Evolutionary conservation across 1,284 basidiomycete genomes (phyloP).

Genomic region (Ustilago curta): DNA sequence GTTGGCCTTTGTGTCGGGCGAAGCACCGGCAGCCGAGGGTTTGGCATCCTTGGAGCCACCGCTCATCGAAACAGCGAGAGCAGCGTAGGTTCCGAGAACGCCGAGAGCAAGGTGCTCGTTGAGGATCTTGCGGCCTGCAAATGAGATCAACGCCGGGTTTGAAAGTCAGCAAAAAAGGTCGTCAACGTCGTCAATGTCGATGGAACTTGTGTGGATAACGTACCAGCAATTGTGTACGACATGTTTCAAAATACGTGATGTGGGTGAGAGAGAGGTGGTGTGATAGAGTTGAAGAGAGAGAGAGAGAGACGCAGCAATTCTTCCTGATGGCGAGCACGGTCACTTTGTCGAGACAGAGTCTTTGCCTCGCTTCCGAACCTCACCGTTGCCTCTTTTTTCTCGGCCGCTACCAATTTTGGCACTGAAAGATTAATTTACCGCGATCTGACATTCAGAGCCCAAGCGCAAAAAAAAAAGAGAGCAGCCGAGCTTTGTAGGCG

Average conservation of each 20-base stretch:
- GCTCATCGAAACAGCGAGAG: conserved; percentile 39
- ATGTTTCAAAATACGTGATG: conserved; percentile 31
- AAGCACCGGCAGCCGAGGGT: conserved; percentile 21
- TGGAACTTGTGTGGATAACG: too few relatives aligned
- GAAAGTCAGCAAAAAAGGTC: conserved; percentile 7
- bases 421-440: too few relatives aligned
- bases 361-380: conserved; percentile 27
- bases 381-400: conserved; percentile 10
- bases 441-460: background rate
- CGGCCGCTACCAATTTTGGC: conserved; percentile 12
- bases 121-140: conserved; percentile 59
- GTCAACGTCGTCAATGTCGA: conserved; percentile 47
- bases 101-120: conserved; percentile 67
- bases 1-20: conserved; percentile 38
- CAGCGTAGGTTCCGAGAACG: conserved; percentile 57
- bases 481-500: background rate
- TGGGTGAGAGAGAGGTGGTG: background rate
- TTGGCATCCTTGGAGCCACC: conserved; percentile 40
- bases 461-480: background rate
- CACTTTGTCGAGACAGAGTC: background rate
- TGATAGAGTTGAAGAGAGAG: conserved; percentile 9
- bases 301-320: background rate
- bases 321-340: background rate
- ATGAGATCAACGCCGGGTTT: conserved; percentile 29
- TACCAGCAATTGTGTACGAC: conserved; percentile 67